phyloP scores from a whole-genome alignment of 2,329 filamentous ascomycete genomes.

The Ambrosiella beaveri region DNA sequence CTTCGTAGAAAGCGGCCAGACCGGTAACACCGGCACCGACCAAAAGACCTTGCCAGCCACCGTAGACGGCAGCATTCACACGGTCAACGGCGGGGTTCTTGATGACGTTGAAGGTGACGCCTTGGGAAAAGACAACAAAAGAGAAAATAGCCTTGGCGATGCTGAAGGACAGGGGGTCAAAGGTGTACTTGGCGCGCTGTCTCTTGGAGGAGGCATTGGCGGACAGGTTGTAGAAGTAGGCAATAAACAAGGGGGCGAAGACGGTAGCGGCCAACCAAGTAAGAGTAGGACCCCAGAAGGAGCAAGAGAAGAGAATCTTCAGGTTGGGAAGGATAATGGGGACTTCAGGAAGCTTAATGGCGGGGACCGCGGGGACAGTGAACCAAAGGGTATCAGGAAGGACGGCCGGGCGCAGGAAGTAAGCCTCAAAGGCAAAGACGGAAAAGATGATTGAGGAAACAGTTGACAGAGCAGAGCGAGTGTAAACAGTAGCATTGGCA shows the following conservation, averaged over 20 bases:
- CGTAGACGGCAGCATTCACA: conserved; percentile 51
- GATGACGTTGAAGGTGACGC: conserved; percentile 42
- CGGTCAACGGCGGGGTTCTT: conserved; percentile 40
- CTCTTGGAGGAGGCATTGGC: conserved; percentile 22
- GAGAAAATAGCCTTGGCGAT: conserved; percentile 69
- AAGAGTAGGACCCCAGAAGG: conserved; percentile 70
- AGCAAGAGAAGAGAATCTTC: conserved; percentile 55
- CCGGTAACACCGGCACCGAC: conserved; percentile 51
- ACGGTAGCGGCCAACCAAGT: conserved; percentile 62
- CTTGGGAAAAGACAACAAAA: conserved; percentile 62
- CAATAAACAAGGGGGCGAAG: conserved; percentile 50
- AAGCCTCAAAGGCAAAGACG: conserved; percentile 52
- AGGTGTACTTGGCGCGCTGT: conserved; percentile 35
- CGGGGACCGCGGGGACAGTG: conserved; percentile 45
- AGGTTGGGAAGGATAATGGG: conserved; percentile 61
- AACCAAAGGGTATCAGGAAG: conserved; percentile 57
- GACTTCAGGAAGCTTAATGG: conserved; percentile 38
- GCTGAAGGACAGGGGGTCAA: conserved; percentile 83
- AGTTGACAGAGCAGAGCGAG: conserved; percentile 55
- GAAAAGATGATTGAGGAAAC: conserved; percentile 54
- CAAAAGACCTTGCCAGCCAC: conserved; percentile 52
- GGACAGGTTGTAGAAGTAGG: conserved; percentile 85
- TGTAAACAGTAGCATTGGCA: conserved; percentile 43
- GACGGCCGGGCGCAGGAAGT: conserved; percentile 50
- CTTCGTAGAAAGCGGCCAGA: conserved; percentile 59